Conservation (phyloP, 257 asterid genomes). For the Ligustrum vulgare region DNA sequence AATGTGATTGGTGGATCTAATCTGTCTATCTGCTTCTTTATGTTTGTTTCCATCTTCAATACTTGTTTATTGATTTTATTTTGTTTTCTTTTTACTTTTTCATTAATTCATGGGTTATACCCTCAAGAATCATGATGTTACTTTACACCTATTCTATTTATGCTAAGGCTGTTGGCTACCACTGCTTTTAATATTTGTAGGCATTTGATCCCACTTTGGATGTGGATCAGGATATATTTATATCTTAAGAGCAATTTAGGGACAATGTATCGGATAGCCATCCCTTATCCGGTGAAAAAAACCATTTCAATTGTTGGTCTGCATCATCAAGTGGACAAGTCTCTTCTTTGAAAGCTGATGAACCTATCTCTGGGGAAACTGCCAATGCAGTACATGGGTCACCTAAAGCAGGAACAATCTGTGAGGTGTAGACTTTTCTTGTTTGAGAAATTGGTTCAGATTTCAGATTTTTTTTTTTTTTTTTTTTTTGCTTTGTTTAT, state of each 20-base stretch:
- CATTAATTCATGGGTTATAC: slow-evolving; percentile 9
- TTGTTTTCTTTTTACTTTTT: neutral
- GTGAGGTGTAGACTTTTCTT: slow-evolving; percentile 35
- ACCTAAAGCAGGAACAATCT: slow-evolving; percentile 34
- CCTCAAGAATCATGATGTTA: slow-evolving; percentile 18
- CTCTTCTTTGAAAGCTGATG: slow-evolving; percentile 34
- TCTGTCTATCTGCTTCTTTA: slow-evolving; percentile 9
- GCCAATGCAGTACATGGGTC: slow-evolving; percentile 28
- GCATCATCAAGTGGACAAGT: slow-evolving; percentile 33
- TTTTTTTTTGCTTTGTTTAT: slow-evolving; percentile 36
- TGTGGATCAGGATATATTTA: slow-evolving; percentile 56
- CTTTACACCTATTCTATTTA: neutral
- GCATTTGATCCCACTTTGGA: slow-evolving; percentile 96
- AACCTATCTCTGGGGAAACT: slow-evolving; percentile 30
- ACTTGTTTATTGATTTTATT: neutral
- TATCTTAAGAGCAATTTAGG: slow-evolving; percentile 40
- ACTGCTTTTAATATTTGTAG: slow-evolving; percentile 45
- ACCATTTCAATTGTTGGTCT: slow-evolving; percentile 31
- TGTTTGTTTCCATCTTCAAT: slow-evolving; percentile 7
- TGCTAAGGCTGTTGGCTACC: slow-evolving; percentile 27
- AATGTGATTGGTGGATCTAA: slow-evolving; percentile 54
- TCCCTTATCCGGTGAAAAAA: slow-evolving; percentile 38
- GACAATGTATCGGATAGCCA: slow-evolving; percentile 38
- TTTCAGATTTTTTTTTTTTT: slow-evolving; percentile 27
- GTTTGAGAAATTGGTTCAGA: slow-evolving; percentile 17